These are phyloP conservation scores for Neofusicoccum cordaticola DNA, from an alignment of 2,329 filamentous ascomycete genomes.

Conservation along the genomic window DNA sequence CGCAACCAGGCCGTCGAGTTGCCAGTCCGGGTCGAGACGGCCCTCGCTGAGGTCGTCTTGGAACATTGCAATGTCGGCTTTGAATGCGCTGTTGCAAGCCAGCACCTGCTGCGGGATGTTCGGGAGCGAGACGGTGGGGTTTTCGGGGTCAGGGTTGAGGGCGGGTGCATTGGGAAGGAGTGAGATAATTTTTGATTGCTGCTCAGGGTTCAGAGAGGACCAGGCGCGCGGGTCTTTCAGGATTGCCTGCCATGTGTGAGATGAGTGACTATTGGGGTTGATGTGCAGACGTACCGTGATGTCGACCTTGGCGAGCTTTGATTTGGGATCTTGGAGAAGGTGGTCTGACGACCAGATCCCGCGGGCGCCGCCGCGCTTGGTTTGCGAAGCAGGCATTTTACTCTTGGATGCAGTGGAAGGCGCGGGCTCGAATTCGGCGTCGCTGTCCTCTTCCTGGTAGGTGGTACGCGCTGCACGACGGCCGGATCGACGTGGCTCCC, in stretches of 20 bases:
- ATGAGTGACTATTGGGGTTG: neutral
- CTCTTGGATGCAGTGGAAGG: constrained; percentile 11
- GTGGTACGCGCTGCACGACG: neutral
- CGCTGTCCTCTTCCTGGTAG: constrained; percentile 13
- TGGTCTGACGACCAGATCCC: constrained; percentile 27
- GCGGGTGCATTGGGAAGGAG: neutral
- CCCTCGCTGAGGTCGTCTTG: constrained; percentile 56
- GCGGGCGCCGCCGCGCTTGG: neutral
- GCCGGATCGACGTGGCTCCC: constrained; percentile 17
- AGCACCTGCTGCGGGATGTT: constrained; percentile 23
- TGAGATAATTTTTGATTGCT: constrained; percentile 5
- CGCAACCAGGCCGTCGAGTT: constrained; percentile 53
- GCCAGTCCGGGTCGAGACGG: constrained; percentile 57
- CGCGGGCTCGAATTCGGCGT: constrained; percentile 18
- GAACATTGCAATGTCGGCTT: constrained; percentile 53
- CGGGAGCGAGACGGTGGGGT: neutral
- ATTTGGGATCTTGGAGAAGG: constrained; percentile 31
- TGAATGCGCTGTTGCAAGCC: constrained; percentile 45
- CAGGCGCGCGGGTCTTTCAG: constrained; percentile 17
- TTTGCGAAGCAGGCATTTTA: neutral
- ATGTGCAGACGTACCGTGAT: constrained; percentile 25
- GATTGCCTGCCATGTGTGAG: constrained; percentile 2
- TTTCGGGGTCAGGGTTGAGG: neutral
- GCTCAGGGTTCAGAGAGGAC: constrained; percentile 6
- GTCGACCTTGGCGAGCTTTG: constrained; percentile 31